These are phyloP conservation scores for Colletotrichum endophyticum DNA, from an alignment of 2,329 filamentous ascomycete genomes.

Conservation along the genomic window DNA sequence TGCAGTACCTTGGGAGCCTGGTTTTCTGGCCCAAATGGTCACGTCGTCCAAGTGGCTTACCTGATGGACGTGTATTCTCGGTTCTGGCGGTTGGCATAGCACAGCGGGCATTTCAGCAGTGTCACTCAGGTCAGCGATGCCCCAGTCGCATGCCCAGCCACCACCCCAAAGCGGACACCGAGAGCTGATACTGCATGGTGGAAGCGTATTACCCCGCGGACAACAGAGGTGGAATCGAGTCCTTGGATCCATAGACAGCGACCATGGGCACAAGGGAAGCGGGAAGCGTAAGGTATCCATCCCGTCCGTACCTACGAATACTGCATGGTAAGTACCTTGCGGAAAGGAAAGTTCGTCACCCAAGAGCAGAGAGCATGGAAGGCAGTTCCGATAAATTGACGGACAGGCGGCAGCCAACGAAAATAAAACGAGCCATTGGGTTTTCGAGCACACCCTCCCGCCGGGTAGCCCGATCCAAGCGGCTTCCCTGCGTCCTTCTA, in stretches of 20 bases:
- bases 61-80: neutral
- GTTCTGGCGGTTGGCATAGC: neutral
- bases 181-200: neutral
- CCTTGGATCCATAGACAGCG: neutral
- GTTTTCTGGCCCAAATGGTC: neutral
- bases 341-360: neutral
- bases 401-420: neutral
- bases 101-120: neutral
- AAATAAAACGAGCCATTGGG: neutral
- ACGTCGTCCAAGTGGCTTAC: neutral
- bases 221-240: neutral
- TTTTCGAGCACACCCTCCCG: neutral
- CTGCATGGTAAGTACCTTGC: too few relatives aligned
- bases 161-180: neutral
- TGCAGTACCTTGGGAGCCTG: neutral
- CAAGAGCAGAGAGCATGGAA: neutral
- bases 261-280: neutral
- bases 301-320: too few relatives aligned
- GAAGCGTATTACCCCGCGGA: neutral
- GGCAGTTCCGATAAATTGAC: neutral
- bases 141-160: neutral
- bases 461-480: neutral
- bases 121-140: neutral
- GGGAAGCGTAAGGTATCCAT: neutral
- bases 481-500: constrained; percentile 7